Evolutionary conservation across 768 basidiomycete species (phyloP), one percentile per base, ranked within the genome.

Genomic region (Sarcodon sp.): DNA sequence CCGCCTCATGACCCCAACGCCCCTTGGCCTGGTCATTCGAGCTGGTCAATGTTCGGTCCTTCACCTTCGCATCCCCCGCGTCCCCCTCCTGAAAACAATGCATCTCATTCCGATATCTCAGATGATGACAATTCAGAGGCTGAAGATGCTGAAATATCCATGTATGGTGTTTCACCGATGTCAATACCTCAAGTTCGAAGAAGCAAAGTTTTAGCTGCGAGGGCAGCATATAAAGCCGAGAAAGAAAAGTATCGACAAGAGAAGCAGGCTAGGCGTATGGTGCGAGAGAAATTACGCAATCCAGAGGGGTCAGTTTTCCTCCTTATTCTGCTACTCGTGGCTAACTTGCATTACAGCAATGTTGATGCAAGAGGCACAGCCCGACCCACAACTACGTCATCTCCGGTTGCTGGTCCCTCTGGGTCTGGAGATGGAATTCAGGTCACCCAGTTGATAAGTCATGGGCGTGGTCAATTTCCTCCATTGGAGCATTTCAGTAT

Each of bases 181-280:
- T 16, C 27, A 9, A 6, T 27, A 13, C 39, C 39, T 13, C 16
- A 41, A 11, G 57, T 55, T 12, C 44, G 52, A 33, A 64, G 53
- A 54, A 56, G 60, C 12, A 51, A 55, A 32, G 72, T 87, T 3
- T 78, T 86, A 55, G 73, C 66, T 15, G 83, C 85, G 0, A 88
- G 85, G 54, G 68, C 67, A 27, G 63, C 64, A 18, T 88, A 88
- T 61, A 83, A 76, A 62, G 69, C 68, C 1, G 75, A 79, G 61
- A 88, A 88, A 57, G 83, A 84, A 55, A 68, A 67, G 18, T 85
- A 86, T 55, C 73, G 83, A 31, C 64, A 65, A 53, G 76, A 79
- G 46, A 71, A 76, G 46, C 75, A 78, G 44, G 64, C 66, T 21
- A 72, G 58, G 45, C 58, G 56, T 49, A 52, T 51, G 37, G 36